Conservation (phyloP, 2,329 filamentous ascomycete genomes). For the Aspergillus pseudonomiae region DNA sequence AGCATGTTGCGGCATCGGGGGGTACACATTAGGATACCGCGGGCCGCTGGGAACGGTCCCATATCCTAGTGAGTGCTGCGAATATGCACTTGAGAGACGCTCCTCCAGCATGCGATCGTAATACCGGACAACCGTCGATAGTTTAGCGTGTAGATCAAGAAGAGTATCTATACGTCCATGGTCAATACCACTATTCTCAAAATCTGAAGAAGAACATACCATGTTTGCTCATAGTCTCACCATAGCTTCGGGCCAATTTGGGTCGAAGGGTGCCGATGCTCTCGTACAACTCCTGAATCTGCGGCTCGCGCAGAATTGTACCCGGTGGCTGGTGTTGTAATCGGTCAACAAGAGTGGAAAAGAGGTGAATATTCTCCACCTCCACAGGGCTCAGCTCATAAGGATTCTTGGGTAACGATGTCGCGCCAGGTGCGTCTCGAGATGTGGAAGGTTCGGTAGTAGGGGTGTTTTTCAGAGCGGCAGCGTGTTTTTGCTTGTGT, state of each 20-base stretch:
- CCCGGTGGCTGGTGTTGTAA: constrained; percentile 93
- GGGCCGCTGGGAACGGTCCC: constrained; percentile 47
- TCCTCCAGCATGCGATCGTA: constrained; percentile 99
- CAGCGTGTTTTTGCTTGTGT: constrained; percentile 89
- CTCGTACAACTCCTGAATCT: constrained; percentile 97
- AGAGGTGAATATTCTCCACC: constrained; percentile 96
- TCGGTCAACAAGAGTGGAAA: constrained; percentile 89
- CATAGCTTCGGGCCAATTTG: constrained; percentile 92
- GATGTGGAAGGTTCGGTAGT: constrained; percentile 54
- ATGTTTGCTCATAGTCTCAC: constrained; percentile 99
- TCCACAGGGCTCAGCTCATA: constrained; percentile 93
- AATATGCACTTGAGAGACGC: constrained; percentile 87
- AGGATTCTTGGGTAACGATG: constrained; percentile 77
- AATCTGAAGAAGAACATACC: constrained; percentile 57
- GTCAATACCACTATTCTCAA: constrained; percentile 21
- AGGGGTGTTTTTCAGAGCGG: constrained; percentile 78
- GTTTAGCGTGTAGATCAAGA: constrained; percentile 89
- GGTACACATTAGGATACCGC: constrained; percentile 67
- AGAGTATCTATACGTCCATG: constrained; percentile 69
- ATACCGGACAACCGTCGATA: constrained; percentile 94
- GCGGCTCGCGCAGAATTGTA: constrained; percentile 93
- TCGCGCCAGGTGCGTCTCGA: constrained; percentile 51
- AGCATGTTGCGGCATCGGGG: constrained; percentile 64
- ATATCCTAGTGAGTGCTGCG: constrained; percentile 74
- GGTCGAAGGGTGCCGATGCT: constrained; percentile 92